Evolutionary conservation across 2,329 filamentous ascomycete species (phyloP).

Genomic region (Fusarium sp.): DNA sequence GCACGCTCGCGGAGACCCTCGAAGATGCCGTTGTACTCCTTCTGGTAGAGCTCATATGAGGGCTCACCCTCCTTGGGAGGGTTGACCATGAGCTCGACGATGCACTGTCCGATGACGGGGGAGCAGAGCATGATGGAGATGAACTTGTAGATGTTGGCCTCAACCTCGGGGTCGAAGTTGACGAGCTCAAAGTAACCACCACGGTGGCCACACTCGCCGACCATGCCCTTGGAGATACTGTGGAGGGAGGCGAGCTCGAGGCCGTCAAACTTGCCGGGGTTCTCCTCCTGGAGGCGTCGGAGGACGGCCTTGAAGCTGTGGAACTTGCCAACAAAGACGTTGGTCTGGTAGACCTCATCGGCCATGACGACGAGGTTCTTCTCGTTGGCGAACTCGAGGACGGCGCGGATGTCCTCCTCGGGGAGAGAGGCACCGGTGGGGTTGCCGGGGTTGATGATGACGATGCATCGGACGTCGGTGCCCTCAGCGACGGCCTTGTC

Average conservation of each 20-base stretch:
- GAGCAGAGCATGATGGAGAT: slow-evolving; percentile 97
- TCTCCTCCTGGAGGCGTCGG: slow-evolving; percentile 80
- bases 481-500: slow-evolving; percentile 80
- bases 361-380: slow-evolving; percentile 91
- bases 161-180: slow-evolving; percentile 86
- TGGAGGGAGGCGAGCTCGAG: slow-evolving; percentile 94
- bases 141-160: slow-evolving; percentile 98
- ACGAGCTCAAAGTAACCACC: slow-evolving; percentile 98
- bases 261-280: slow-evolving; percentile 81
- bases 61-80: slow-evolving; percentile 86
- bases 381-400: slow-evolving; percentile 88
- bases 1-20: slow-evolving; percentile 83
- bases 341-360: slow-evolving; percentile 99
- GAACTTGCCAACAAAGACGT: slow-evolving; percentile 95
- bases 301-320: slow-evolving; percentile 94
- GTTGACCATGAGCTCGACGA: slow-evolving; percentile 98
- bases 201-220: slow-evolving; percentile 97
- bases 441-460: slow-evolving; percentile 98
- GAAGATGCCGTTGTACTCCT: slow-evolving; percentile 88
- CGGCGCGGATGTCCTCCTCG: slow-evolving; percentile 81
- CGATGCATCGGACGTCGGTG: slow-evolving; percentile 90
- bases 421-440: slow-evolving; percentile 91
- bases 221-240: slow-evolving; percentile 97
- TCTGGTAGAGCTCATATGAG: slow-evolving; percentile 83
- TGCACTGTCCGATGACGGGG: slow-evolving; percentile 94